These are phyloP conservation scores for button mushroom (Agaricus bisporus) DNA, from an alignment of 768 basidiomycete species.

Conservation along the genomic window DNA sequence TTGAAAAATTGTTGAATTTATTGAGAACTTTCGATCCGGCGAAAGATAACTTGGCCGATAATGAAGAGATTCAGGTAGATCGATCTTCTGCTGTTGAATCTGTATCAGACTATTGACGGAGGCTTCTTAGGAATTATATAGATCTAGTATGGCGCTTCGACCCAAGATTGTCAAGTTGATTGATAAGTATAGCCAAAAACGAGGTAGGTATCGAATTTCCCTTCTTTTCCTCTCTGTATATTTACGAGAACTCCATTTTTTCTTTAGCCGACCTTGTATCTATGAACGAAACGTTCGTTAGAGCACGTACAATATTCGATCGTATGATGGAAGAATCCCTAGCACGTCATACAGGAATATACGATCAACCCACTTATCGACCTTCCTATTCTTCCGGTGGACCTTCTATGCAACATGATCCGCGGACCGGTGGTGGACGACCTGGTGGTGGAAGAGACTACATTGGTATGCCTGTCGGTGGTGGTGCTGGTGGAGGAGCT, in stretches of 20 bases:
- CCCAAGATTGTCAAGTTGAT: conserved; percentile 96
- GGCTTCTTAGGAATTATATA: conserved; percentile 71
- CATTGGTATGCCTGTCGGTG: not conserved
- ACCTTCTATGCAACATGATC: conserved; percentile 16
- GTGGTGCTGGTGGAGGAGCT: not conserved
- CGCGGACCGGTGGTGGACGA: not conserved
- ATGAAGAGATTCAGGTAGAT: conserved; percentile 79
- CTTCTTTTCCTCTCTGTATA: not conserved
- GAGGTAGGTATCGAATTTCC: conserved; percentile 31
- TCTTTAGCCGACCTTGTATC: conserved; percentile 79
- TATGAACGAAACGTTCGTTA: conserved; percentile 92
- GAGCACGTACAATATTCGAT: conserved; percentile 86
- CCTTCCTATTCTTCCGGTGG: conserved; percentile 9
- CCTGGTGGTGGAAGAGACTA: conserved; percentile 5
- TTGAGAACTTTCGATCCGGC: conserved; percentile 67
- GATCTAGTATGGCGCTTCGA: conserved; percentile 80
- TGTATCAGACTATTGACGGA: not conserved
- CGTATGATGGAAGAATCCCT: conserved; percentile 90
- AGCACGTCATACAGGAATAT: conserved; percentile 64
- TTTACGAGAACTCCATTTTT: not conserved
- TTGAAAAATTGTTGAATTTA: conserved; percentile 74
- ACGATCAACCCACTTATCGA: conserved; percentile 33
- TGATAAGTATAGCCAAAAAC: conserved; percentile 95
- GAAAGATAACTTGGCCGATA: conserved; percentile 82
- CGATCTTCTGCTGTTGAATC: conserved; percentile 4